These are phyloP conservation scores for Metarhizium humberi DNA, from an alignment of 2,329 filamentous ascomycete species.

Conservation along the genomic window DNA sequence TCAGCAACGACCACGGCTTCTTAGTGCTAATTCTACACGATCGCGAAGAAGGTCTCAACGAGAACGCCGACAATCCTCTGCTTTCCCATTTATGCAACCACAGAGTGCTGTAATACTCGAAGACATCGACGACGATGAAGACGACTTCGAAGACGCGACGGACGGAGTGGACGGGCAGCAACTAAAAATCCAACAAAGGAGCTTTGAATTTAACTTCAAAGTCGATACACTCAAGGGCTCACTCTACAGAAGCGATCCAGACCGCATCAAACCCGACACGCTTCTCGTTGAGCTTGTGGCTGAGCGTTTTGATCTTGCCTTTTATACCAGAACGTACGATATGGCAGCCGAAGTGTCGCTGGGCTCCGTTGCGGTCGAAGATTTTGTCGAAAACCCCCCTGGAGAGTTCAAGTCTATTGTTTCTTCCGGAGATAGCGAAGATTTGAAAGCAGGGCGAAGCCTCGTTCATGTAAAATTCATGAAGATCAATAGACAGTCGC, in stretches of 20 bases:
- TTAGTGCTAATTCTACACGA: constrained; percentile 36
- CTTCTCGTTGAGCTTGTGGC: constrained; percentile 87
- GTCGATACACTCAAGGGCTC: constrained; percentile 92
- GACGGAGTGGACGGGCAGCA: constrained; percentile 46
- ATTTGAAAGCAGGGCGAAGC: constrained; percentile 67
- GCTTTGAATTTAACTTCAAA: constrained; percentile 94
- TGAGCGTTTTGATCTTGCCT: constrained; percentile 77
- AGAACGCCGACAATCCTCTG: constrained; percentile 55
- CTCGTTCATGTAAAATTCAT: constrained; percentile 84
- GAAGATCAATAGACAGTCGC: constrained; percentile 81
- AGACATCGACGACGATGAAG: constrained; percentile 60
- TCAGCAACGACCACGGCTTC: constrained; percentile 31
- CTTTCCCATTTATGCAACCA: constrained; percentile 63
- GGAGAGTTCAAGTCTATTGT: constrained; percentile 95
- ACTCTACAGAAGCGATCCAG: constrained; percentile 76
- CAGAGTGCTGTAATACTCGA: constrained; percentile 73
- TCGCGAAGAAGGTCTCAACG: constrained; percentile 34
- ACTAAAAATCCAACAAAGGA: constrained; percentile 73
- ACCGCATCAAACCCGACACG: constrained; percentile 65
- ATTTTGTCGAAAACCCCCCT: constrained; percentile 83
- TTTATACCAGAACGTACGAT: constrained; percentile 81
- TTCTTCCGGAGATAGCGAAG: constrained; percentile 67
- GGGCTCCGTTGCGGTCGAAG: constrained; percentile 79
- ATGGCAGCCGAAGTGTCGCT: constrained; percentile 89
- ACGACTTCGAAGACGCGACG: constrained; percentile 57